These are phyloP conservation scores for Hypoxylon sp. DNA, from an alignment of 2,329 filamentous ascomycete species.

Conservation along the genomic window DNA sequence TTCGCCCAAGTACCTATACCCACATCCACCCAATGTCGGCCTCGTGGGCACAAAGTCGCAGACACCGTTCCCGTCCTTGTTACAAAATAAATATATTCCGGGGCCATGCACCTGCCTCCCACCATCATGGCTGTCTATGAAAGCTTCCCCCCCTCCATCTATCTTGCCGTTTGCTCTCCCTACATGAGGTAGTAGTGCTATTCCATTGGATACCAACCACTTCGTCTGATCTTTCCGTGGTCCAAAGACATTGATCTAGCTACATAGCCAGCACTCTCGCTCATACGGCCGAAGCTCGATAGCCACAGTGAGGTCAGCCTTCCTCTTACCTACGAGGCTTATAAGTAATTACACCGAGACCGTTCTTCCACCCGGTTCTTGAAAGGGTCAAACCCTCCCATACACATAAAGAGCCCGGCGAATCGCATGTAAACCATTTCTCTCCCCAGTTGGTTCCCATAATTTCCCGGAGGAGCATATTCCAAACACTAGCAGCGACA, in stretches of 20 bases:
- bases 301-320: slow-evolving; percentile 21
- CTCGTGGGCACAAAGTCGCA: slow-evolving; percentile 26
- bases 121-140: slow-evolving; percentile 36
- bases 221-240: slow-evolving; percentile 25
- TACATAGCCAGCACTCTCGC: slow-evolving; percentile 10
- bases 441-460: slow-evolving; percentile 62
- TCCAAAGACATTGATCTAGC: slow-evolving; percentile 12
- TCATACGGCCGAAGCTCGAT: slow-evolving; percentile 13
- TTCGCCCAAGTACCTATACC: slow-evolving; percentile 13
- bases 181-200: slow-evolving; percentile 31
- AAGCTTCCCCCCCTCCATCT: slow-evolving; percentile 24
- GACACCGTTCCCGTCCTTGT: slow-evolving; percentile 10
- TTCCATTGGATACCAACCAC: slow-evolving; percentile 23
- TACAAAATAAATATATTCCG: slow-evolving; percentile 34
- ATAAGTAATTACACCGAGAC: slow-evolving; percentile 12
- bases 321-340: background rate
- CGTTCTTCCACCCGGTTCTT: slow-evolving; percentile 9
- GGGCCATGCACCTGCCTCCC: slow-evolving; percentile 27
- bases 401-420: slow-evolving; percentile 15
- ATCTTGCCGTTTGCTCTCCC: slow-evolving; percentile 16
- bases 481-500: slow-evolving; percentile 34
- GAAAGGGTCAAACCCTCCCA: slow-evolving; percentile 6
- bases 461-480: slow-evolving; percentile 51
- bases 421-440: slow-evolving; percentile 54
- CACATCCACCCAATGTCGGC: slow-evolving; percentile 29